Percentiles rank a stretch among this genome's conserved stretches.
phyloP scores from a whole-genome alignment of 148 eudicot species.

The Limonium bicolor region DNA sequence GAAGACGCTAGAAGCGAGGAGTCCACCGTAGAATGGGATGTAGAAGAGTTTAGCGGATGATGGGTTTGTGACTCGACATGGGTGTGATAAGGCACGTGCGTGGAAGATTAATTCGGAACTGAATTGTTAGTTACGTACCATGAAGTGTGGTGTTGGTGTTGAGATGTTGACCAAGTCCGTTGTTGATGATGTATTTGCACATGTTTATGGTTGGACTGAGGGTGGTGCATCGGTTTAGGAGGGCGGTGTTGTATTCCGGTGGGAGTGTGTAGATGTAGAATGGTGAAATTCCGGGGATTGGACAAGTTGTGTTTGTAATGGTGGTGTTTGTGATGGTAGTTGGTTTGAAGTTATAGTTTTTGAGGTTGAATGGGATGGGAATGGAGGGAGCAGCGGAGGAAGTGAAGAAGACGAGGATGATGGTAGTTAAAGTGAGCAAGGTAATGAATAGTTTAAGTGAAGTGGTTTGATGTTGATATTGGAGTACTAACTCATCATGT shows the following conservation, averaged over 20 bases:
- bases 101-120: constrained; percentile 11
- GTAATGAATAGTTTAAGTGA: constrained; percentile 1
- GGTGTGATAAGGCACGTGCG: constrained; percentile 4
- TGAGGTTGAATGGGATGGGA: background rate
- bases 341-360: too few relatives aligned
- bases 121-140: constrained; percentile 10
- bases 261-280: constrained; percentile 8
- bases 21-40: constrained; percentile 13
- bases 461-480: too few relatives aligned
- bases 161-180: constrained; percentile 8
- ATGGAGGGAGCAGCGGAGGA: background rate
- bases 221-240: background rate
- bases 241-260: constrained; percentile 2
- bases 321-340: too few relatives aligned
- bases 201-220: constrained; percentile 9
- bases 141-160: background rate
- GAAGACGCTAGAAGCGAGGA: constrained; percentile 10
- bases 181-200: constrained; percentile 9
- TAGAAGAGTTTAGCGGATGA: constrained; percentile 6
- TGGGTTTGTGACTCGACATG: constrained; percentile 4
- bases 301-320: too few relatives aligned
- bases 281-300: constrained; percentile 1
- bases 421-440: background rate
- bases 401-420: background rate
- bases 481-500: too few relatives aligned